A percentile compares a stretch with the other conserved stretches of the same genome.
Evolutionary conservation across 73 alveolate species (phyloP).

Genomic region (Paramecium tetraurelia): DNA sequence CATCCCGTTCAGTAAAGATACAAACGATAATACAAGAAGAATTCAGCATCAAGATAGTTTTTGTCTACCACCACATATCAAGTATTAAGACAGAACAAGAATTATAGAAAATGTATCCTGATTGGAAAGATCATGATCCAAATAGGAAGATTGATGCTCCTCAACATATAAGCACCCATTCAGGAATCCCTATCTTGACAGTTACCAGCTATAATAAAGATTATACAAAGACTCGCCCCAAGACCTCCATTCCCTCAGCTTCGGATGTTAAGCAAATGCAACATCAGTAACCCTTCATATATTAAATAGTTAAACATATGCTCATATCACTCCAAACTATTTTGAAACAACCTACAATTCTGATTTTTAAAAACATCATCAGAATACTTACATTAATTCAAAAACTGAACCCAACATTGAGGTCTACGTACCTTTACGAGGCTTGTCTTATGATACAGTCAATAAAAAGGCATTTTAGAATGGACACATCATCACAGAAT

Average conservation of each 20-base stretch:
- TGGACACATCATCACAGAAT: neutral
- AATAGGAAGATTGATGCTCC: neutral
- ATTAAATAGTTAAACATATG: neutral
- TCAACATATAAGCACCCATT: neutral
- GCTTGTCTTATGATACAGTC: neutral
- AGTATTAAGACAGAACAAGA: constrained; percentile 20
- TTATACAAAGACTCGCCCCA: neutral
- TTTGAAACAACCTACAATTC: neutral
- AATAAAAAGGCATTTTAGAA: neutral
- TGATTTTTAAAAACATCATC: neutral
- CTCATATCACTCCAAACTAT: neutral
- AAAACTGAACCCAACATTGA: constrained; percentile 15
- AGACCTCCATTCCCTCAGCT: neutral
- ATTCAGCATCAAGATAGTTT: neutral
- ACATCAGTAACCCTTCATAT: neutral
- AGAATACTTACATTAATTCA: neutral
- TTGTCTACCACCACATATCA: neutral
- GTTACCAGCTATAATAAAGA: neutral
- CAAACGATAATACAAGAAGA: neutral
- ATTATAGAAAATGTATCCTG: constrained; percentile 41
- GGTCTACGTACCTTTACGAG: neutral
- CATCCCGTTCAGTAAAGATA: neutral
- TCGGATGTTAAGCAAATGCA: neutral
- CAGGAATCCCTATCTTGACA: neutral
- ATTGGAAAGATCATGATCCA: constrained; percentile 23